Evolutionary conservation across 1,284 basidiomycete genomes (phyloP).

Genomic region (Anthracocystis setariae): DNA sequence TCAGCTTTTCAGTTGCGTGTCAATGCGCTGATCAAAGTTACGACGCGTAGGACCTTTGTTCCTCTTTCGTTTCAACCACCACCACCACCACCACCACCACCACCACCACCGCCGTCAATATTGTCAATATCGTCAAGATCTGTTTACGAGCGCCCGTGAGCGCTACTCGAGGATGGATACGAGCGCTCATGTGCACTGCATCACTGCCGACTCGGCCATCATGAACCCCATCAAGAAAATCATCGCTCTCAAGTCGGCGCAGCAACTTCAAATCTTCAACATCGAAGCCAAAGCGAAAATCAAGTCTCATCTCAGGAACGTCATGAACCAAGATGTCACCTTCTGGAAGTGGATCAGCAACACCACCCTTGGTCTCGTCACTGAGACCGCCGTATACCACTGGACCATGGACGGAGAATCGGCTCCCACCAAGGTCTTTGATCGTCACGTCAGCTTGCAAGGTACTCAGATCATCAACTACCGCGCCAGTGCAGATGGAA

Average conservation of each 20-base stretch:
- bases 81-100: no score
- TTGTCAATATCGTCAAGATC: no score
- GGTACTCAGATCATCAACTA: conserved; percentile 99
- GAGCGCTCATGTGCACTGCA: no score
- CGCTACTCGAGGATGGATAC: no score
- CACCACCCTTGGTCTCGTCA: conserved; percentile 92
- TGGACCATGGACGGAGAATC: conserved; percentile 83
- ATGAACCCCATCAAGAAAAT: conserved; percentile 99
- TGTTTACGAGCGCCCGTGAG: no score
- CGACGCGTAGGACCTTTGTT: no score
- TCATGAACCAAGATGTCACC: conserved; percentile 89
- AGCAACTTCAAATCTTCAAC: conserved; percentile 96
- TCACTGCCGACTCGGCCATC: conserved; percentile 96
- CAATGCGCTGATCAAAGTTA: no score
- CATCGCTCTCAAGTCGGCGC: conserved; percentile 84
- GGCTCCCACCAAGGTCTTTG: conserved; percentile 89
- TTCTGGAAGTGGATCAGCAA: conserved; percentile 99
- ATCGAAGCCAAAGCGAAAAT: conserved; percentile 96
- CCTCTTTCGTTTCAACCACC: no score
- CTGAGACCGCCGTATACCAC: conserved; percentile 91
- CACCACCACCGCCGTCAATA: no score
- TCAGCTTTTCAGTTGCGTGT: no score
- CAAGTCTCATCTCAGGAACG: conserved; percentile 91
- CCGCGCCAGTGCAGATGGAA: conserved; percentile 88
- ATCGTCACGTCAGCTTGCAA: conserved; percentile 91